Conservation (phyloP, 2,329 filamentous ascomycete species). For the Penicillium sp. region DNA sequence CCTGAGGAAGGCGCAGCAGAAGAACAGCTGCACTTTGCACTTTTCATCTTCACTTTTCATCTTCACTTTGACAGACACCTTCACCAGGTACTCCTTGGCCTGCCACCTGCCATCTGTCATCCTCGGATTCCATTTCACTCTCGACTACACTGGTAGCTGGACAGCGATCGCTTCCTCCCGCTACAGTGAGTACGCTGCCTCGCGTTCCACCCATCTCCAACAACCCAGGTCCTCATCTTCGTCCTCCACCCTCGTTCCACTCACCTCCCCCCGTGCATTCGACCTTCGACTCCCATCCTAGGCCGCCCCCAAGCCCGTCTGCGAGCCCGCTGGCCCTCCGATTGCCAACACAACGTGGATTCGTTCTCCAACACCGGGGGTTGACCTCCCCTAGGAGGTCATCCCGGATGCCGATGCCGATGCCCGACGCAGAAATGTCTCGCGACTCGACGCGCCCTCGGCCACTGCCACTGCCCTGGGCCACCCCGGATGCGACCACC, state of each 20-base stretch:
- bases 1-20: no score
- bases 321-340: constrained; percentile 1
- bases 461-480: constrained; percentile 2
- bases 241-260: constrained; percentile 1
- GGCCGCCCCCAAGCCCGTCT: background rate
- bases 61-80: no score
- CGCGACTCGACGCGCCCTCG: constrained; percentile 27
- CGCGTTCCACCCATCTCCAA: constrained; percentile 9
- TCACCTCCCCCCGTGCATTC: background rate
- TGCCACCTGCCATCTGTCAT: no score
- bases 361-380: constrained; percentile 39
- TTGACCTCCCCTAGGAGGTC: constrained; percentile 48
- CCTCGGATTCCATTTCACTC: no score
- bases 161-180: no score
- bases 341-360: constrained; percentile 42
- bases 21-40: no score
- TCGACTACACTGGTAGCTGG: no score
- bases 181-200: constrained; percentile 19
- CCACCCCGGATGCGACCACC: background rate
- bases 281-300: background rate
- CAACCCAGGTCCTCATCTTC: background rate
- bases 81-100: no score
- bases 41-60: no score
- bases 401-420: no score
- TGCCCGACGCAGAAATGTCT: constrained; percentile 37